These are phyloP conservation scores for Arabidopsis lyrata DNA, from an alignment of 441 rosid genomes.

Conservation along the genomic window DNA sequence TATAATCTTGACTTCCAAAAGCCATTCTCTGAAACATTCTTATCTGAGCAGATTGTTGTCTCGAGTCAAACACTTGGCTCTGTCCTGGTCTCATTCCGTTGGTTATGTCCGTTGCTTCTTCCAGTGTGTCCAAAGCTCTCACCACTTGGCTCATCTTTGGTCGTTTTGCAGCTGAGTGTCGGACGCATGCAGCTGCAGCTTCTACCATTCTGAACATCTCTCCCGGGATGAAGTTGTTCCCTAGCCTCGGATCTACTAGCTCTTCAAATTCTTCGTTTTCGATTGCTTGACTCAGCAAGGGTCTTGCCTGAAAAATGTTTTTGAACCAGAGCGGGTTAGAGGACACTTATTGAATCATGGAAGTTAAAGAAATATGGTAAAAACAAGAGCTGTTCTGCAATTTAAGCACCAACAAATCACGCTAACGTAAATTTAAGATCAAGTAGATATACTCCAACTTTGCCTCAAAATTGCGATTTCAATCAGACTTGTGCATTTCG, in stretches of 20 bases:
- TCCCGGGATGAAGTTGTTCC: conserved; percentile 56
- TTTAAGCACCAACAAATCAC: no score
- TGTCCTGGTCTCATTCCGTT: conserved; percentile 94
- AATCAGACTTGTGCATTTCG: no score
- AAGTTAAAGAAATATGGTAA: background rate
- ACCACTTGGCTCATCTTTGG: conserved; percentile 94
- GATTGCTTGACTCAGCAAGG: conserved; percentile 73
- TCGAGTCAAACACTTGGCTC: conserved; percentile 73
- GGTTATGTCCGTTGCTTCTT: conserved; percentile 73
- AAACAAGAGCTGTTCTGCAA: no score
- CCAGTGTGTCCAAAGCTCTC: conserved; percentile 80
- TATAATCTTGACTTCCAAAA: conserved; percentile 85
- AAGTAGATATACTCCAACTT: no score
- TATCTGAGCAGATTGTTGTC: conserved; percentile 88
- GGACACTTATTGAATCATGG: background rate
- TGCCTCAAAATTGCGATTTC: no score
- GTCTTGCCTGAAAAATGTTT: conserved; percentile 69
- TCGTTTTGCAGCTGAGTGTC: conserved; percentile 85
- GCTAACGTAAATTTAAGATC: no score
- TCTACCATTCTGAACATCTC: conserved; percentile 93
- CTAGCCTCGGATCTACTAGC: conserved; percentile 74
- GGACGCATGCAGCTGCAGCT: conserved; percentile 95
- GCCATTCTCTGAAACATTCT: conserved; percentile 94
- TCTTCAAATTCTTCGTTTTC: conserved; percentile 71
- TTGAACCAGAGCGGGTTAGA: conserved; percentile 1